phyloP scores from a whole-genome alignment of 1,139 yeast species.

The Blastobotrys persicus region DNA sequence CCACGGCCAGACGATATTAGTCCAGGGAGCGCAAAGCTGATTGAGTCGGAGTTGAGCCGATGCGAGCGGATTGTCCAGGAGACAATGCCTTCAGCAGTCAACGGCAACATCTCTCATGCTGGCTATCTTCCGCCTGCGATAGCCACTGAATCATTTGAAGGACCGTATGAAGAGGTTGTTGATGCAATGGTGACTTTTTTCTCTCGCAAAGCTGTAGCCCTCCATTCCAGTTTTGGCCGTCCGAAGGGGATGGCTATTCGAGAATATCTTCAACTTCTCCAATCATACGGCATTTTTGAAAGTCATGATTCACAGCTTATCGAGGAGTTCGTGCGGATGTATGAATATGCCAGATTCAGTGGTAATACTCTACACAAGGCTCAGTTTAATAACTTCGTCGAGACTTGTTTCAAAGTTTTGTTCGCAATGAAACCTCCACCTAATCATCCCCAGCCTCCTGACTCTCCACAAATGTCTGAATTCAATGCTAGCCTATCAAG shows the following conservation, averaged over 20 bases:
- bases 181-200: constrained; percentile 33
- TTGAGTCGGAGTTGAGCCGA: constrained; percentile 45
- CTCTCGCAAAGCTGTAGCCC: constrained; percentile 47
- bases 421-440: constrained; percentile 20
- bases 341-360: constrained; percentile 70
- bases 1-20: constrained; percentile 71
- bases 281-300: constrained; percentile 26
- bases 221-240: constrained; percentile 44
- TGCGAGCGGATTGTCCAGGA: constrained; percentile 48
- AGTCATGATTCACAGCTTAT: constrained; percentile 25
- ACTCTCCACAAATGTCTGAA: constrained; percentile 1
- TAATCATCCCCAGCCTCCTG: neutral
- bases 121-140: constrained; percentile 51
- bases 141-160: constrained; percentile 50
- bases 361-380: constrained; percentile 57
- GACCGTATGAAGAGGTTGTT: constrained; percentile 64
- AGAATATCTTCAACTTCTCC: constrained; percentile 49
- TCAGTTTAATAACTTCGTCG: constrained; percentile 63
- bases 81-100: constrained; percentile 49
- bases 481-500: neutral
- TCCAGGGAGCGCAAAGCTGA: constrained; percentile 41
- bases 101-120: constrained; percentile 52
- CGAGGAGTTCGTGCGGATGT: constrained; percentile 50
- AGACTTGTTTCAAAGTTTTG: constrained; percentile 35
- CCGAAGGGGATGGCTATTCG: constrained; percentile 44